Evolutionary conservation across 371 early-diverging fungal species (phyloP).

Genomic region (Mortierella sp.): DNA sequence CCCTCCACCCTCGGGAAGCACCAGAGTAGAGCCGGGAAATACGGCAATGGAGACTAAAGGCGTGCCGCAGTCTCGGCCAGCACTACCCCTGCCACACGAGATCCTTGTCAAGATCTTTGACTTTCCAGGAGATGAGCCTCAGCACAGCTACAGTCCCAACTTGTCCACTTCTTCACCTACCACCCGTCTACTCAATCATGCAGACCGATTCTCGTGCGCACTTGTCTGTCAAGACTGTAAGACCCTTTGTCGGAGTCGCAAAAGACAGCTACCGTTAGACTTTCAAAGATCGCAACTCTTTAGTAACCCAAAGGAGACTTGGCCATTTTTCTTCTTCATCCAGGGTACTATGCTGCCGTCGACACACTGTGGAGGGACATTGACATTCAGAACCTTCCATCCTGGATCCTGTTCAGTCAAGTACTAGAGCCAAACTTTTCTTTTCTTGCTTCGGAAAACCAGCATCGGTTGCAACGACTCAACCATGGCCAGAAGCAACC

Average conservation of each 20-base stretch:
- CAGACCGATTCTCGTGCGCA: slow-evolving; percentile 34
- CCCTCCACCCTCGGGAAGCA: background rate
- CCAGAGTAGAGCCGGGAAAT: no score
- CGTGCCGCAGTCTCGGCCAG: background rate
- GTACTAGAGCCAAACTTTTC: slow-evolving; percentile 26
- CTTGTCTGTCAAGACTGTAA: slow-evolving; percentile 51
- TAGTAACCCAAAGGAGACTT: background rate
- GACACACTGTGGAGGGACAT: slow-evolving; percentile 47
- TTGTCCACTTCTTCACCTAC: slow-evolving; percentile 30
- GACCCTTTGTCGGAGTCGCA: background rate
- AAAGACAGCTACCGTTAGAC: no score
- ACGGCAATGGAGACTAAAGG: background rate
- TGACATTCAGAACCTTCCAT: slow-evolving; percentile 35
- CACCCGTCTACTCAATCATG: slow-evolving; percentile 31
- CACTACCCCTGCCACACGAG: slow-evolving; percentile 31
- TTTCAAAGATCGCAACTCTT: background rate
- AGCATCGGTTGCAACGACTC: no score
- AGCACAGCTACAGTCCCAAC: slow-evolving; percentile 14
- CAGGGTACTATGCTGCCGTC: slow-evolving; percentile 51
- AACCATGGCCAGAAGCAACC: no score
- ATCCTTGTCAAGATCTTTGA: slow-evolving; percentile 47
- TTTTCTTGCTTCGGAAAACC: slow-evolving; percentile 2
- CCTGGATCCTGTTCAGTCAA: slow-evolving; percentile 36
- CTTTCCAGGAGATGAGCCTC: slow-evolving; percentile 15
- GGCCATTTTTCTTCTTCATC: background rate